Evolutionary conservation across 2,329 filamentous ascomycete genomes (phyloP).

Genomic region (Cladosporium colombiae): DNA sequence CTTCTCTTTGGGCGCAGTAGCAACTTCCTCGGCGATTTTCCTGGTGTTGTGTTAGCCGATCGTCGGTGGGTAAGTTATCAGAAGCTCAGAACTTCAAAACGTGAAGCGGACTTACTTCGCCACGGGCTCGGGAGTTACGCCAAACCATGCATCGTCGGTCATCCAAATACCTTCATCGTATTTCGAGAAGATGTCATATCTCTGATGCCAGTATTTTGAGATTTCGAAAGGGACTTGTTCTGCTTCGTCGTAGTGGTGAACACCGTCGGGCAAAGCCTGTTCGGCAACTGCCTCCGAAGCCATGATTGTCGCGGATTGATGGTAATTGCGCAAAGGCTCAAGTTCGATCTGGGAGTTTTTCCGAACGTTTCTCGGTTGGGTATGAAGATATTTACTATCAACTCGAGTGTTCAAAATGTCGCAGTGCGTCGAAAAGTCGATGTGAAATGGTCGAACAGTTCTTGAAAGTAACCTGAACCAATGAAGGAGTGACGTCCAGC

Average conservation of each 20-base stretch:
- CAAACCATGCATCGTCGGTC: conserved; percentile 95
- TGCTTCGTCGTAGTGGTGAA: conserved; percentile 72
- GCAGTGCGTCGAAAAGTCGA: not conserved
- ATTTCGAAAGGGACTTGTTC: conserved; percentile 78
- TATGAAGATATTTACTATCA: not conserved
- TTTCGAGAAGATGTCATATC: conserved; percentile 80
- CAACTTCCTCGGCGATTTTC: conserved; percentile 74
- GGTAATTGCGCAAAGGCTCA: not conserved
- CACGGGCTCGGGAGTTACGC: conserved; percentile 90
- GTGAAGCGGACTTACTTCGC: conserved; percentile 63
- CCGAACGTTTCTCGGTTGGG: not conserved
- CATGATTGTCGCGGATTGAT: conserved; percentile 11
- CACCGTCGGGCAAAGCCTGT: conserved; percentile 59
- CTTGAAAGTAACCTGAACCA: conserved; percentile 1
- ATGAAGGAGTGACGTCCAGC: conserved; percentile 12
- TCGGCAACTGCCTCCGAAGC: conserved; percentile 22
- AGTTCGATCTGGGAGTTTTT: not conserved
- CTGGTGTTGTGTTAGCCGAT: conserved; percentile 47
- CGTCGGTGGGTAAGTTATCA: not conserved
- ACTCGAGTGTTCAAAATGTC: not conserved
- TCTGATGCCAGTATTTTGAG: conserved; percentile 90
- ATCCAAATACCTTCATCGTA: conserved; percentile 89
- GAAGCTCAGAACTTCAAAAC: conserved; percentile 1
- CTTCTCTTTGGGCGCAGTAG: conserved; percentile 56
- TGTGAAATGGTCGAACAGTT: conserved; percentile 7